These are phyloP conservation scores for Fusarium acutatum DNA, from an alignment of 2,329 filamentous ascomycete genomes.

Conservation along the genomic window DNA sequence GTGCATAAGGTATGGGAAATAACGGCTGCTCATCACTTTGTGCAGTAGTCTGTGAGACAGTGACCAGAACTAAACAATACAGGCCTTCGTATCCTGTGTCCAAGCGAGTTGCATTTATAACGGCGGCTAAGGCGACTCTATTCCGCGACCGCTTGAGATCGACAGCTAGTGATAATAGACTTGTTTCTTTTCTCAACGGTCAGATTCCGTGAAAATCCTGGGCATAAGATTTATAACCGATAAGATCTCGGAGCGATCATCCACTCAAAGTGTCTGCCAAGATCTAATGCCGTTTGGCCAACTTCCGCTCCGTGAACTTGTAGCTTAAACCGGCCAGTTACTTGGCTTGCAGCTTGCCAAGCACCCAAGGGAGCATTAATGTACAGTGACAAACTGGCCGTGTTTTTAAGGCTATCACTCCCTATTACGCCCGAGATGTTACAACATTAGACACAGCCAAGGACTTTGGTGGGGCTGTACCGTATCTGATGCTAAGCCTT, in stretches of 20 bases:
- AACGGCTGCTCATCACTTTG: neutral
- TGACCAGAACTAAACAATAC: neutral
- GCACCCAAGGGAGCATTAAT: neutral
- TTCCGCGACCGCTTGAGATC: neutral
- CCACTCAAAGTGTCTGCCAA: constrained; percentile 1
- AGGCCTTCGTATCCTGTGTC: neutral
- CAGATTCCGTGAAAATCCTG: neutral
- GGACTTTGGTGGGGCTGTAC: neutral
- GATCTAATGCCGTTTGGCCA: neutral
- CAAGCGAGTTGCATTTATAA: neutral
- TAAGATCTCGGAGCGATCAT: neutral
- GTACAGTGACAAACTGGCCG: neutral
- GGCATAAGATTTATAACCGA: neutral
- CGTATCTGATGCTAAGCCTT: neutral
- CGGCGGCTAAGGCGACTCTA: neutral
- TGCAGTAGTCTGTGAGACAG: neutral
- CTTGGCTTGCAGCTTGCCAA: constrained; percentile 4
- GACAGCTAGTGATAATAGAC: neutral
- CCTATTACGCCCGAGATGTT: neutral
- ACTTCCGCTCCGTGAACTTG: neutral
- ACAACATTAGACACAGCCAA: neutral
- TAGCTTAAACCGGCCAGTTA: neutral
- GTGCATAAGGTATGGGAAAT: neutral
- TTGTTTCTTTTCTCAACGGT: neutral
- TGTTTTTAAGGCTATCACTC: neutral